Percentiles rank a stretch among this genome's conserved stretches.
Conservation (phyloP, 176 grass and related monocot genomes). For the Oryza coarctata region DNA sequence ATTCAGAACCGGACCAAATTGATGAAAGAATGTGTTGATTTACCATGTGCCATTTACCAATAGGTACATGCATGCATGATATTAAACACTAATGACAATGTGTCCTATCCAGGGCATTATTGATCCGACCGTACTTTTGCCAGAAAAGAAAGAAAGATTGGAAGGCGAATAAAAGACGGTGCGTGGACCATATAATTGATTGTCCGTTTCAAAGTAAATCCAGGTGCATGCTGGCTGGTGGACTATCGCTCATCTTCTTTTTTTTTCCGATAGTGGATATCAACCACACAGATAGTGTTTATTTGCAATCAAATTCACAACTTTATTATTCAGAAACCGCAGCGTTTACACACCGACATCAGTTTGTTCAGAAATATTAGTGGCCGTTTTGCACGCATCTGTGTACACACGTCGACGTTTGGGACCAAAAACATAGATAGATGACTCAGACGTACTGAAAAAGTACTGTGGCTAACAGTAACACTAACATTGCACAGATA, state of each 20-base stretch:
- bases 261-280: too few species aligned
- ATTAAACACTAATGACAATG: neutral
- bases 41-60: neutral
- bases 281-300: neutral
- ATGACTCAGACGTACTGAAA: neutral
- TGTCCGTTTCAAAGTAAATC: neutral
- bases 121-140: neutral
- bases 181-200: neutral
- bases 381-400: neutral
- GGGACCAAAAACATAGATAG: neutral
- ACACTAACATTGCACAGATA: neutral
- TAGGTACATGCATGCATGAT: neutral
- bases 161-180: neutral
- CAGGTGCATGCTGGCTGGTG: neutral
- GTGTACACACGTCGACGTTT: neutral
- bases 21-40: neutral
- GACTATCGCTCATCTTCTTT: neutral
- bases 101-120: constrained; percentile 17
- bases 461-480: neutral
- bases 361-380: neutral
- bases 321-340: neutral
- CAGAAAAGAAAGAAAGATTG: neutral
- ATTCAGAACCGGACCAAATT: neutral
- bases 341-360: neutral
- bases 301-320: neutral